These are phyloP conservation scores for Aspergillus ibericus DNA, from an alignment of 2,329 filamentous ascomycete species.

Conservation along the genomic window DNA sequence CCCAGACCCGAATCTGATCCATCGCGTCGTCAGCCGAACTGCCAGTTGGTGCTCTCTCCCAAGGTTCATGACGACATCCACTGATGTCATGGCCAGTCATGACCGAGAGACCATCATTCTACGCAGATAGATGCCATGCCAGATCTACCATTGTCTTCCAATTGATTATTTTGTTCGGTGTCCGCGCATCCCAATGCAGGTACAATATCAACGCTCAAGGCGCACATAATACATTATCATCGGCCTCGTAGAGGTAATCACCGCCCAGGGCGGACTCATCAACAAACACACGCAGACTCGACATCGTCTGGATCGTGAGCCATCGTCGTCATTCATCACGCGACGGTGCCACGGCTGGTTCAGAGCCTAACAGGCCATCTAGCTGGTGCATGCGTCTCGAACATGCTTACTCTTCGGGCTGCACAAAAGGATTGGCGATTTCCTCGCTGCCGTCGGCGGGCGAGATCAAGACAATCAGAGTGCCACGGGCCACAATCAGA, in stretches of 20 bases:
- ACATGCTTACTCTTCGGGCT: slow-evolving; percentile 61
- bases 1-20: no score
- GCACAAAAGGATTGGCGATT: slow-evolving; percentile 89
- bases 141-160: not conserved
- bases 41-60: no score
- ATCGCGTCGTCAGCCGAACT: not conserved
- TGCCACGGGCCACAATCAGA: slow-evolving; percentile 86
- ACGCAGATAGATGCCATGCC: not conserved
- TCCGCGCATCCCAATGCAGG: not conserved
- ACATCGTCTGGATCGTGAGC: not conserved
- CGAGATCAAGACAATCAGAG: slow-evolving; percentile 86
- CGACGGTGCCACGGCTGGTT: not conserved
- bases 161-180: no score
- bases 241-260: not conserved
- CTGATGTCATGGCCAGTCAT: not conserved
- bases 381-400: not conserved
- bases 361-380: not conserved
- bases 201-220: slow-evolving; percentile 1
- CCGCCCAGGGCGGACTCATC: not conserved
- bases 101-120: not conserved
- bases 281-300: not conserved
- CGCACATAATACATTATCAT: slow-evolving; percentile 3
- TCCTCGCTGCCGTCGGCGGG: slow-evolving; percentile 93
- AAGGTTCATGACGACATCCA: not conserved
- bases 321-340: not conserved